Evolutionary conservation across 306 rosid genomes (phyloP).

Genomic region (Gleditsia sinensis): DNA sequence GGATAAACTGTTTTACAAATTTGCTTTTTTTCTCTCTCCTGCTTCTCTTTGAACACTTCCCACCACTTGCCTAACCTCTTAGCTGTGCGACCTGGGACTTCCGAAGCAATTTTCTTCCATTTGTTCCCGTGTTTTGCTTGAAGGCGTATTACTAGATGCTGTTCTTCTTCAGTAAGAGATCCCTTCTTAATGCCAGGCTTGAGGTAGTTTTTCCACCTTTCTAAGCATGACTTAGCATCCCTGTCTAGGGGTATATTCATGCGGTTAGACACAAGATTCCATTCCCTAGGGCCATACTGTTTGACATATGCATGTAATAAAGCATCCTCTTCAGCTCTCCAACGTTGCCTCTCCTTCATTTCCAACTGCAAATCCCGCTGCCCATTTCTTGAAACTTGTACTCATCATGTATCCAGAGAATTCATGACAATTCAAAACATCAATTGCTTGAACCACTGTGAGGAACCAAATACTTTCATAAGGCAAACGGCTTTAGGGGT

Average conservation of each 20-base stretch:
- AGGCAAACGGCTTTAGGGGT: not conserved
- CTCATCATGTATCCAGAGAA: constrained; percentile 67
- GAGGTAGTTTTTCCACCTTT: constrained; percentile 92
- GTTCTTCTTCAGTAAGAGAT: constrained; percentile 82
- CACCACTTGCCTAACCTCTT: constrained; percentile 94
- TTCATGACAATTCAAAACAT: constrained; percentile 22
- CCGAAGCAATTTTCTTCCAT: constrained; percentile 87
- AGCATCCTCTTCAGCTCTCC: constrained; percentile 83
- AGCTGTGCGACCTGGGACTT: constrained; percentile 85
- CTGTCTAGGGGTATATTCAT: constrained; percentile 71
- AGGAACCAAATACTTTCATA: not conserved
- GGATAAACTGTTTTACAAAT: constrained; percentile 53
- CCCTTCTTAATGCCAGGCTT: constrained; percentile 87
- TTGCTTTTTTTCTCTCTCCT: constrained; percentile 72
- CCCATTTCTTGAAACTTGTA: constrained; percentile 57
- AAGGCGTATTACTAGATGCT: constrained; percentile 73
- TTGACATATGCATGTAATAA: constrained; percentile 78
- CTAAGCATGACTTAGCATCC: constrained; percentile 86
- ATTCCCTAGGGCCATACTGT: constrained; percentile 88
- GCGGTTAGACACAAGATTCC: constrained; percentile 90
- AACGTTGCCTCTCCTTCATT: constrained; percentile 89
- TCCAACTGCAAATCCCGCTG: constrained; percentile 59
- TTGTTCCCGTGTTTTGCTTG: constrained; percentile 85
- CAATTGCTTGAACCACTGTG: constrained; percentile 9
- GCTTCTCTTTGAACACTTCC: constrained; percentile 90